phyloP scores from a whole-genome alignment of 1,284 basidiomycete genomes.

The Vanrija humicola region DNA sequence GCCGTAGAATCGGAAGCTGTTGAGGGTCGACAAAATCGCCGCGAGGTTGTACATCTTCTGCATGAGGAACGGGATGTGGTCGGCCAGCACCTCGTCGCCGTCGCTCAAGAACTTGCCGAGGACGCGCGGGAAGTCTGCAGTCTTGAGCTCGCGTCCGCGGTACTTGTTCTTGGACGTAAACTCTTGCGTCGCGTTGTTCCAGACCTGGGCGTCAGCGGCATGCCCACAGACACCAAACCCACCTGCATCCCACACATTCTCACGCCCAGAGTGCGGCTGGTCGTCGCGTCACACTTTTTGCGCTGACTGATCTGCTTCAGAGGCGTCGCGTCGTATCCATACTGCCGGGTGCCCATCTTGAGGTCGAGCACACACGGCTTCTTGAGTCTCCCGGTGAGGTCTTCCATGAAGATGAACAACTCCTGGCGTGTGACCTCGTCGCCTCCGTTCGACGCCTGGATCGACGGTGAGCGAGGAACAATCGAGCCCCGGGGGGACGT shows the following conservation, averaged over 20 bases:
- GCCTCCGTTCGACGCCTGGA: constrained; percentile 10
- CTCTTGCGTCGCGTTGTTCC: constrained; percentile 74
- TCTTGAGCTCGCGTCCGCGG: constrained; percentile 80
- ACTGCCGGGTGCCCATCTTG: constrained; percentile 99
- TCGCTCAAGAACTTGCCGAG: constrained; percentile 81
- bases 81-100: constrained; percentile 74
- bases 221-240: constrained; percentile 41
- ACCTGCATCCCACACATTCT: constrained; percentile 99
- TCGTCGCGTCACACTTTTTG: constrained; percentile 96
- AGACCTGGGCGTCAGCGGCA: constrained; percentile 60
- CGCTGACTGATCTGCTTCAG: constrained; percentile 96
- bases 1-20: constrained; percentile 96
- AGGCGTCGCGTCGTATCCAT: constrained; percentile 89
- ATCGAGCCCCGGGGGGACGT: constrained; percentile 4
- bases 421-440: constrained; percentile 72
- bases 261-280: constrained; percentile 83
- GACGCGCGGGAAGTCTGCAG: constrained; percentile 77
- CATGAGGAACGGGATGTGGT: constrained; percentile 88
- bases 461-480: constrained; percentile 33
- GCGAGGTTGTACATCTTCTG: constrained; percentile 93
- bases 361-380: constrained; percentile 94
- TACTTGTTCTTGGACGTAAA: constrained; percentile 98
- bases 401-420: constrained; percentile 98
- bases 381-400: constrained; percentile 90
- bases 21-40: constrained; percentile 77